A percentile compares a stretch with the other conserved stretches of the same genome.
Evolutionary conservation across 768 basidiomycete species (phyloP).

Genomic region (Leccinum uliginosum): DNA sequence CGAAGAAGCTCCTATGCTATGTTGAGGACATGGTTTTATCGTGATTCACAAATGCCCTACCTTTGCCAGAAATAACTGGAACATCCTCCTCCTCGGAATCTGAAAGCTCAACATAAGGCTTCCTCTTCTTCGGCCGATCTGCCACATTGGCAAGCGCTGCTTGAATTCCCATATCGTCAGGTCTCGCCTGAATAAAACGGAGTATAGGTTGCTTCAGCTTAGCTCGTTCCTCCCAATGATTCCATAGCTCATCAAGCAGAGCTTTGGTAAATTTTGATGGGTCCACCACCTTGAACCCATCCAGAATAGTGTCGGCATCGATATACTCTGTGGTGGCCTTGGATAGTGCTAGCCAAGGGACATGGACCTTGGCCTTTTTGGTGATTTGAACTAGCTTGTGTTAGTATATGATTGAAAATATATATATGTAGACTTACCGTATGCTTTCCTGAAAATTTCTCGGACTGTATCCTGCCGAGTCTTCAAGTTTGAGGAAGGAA

Average conservation of each 20-base stretch:
- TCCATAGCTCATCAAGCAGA: background rate
- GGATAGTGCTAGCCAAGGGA: background rate
- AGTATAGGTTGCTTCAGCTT: background rate
- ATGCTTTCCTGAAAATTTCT: background rate
- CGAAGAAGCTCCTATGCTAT: background rate
- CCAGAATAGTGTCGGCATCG: background rate
- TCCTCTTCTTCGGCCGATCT: too few species aligned
- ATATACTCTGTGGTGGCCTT: background rate
- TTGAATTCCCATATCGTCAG: background rate
- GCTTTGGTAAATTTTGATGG: background rate
- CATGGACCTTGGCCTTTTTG: background rate
- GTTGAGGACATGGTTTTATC: too few species aligned
- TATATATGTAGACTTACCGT: background rate
- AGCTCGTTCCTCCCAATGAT: background rate
- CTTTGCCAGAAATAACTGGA: too few species aligned
- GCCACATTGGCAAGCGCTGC: background rate
- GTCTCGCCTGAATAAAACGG: background rate
- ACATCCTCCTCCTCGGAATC: too few species aligned
- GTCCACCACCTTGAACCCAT: background rate
- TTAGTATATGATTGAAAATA: background rate
- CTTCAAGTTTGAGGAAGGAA: background rate
- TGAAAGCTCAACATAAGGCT: too few species aligned
- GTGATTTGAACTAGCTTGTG: background rate
- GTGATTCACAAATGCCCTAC: too few species aligned
- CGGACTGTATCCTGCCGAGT: background rate